A percentile compares a stretch with the other conserved stretches of the same genome.
These are phyloP conservation scores for Neurospora cerealis DNA, from an alignment of 495 filamentous ascomycete genomes.

Conservation along the genomic window DNA sequence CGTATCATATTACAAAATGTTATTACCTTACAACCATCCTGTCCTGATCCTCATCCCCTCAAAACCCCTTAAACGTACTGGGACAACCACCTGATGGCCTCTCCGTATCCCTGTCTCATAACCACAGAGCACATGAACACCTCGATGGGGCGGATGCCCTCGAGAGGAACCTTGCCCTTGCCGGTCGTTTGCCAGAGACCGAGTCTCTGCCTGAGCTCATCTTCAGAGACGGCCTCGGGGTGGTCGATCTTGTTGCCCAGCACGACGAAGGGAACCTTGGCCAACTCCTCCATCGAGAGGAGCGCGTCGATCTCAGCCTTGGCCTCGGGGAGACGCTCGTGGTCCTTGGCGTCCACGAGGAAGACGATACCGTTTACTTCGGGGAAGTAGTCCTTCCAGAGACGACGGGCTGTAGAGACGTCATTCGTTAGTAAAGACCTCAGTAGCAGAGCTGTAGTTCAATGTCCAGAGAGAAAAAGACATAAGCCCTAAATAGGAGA, in stretches of 20 bases:
- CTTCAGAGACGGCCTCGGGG: constrained; percentile 87
- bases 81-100: constrained; percentile 70
- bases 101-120: constrained; percentile 87
- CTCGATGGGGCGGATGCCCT: constrained; percentile 92
- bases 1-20: not conserved
- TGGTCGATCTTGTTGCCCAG: constrained; percentile 99
- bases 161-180: constrained; percentile 92
- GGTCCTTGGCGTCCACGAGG: constrained; percentile 94
- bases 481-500: not conserved
- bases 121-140: constrained; percentile 99
- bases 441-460: not conserved
- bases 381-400: constrained; percentile 98
- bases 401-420: constrained; percentile 60
- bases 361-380: constrained; percentile 97
- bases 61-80: constrained; percentile 55
- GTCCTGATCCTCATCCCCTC: not conserved
- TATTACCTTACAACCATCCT: not conserved
- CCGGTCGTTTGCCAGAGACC: constrained; percentile 95
- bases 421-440: not conserved
- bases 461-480: not conserved
- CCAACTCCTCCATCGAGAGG: constrained; percentile 83
- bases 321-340: constrained; percentile 83
- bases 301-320: constrained; percentile 95
- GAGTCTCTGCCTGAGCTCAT: constrained; percentile 80
- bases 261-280: constrained; percentile 89